Base-by-base conservation (phyloP, 805 yeast genomes). In the Cyberlindnera maclurae region DNA sequence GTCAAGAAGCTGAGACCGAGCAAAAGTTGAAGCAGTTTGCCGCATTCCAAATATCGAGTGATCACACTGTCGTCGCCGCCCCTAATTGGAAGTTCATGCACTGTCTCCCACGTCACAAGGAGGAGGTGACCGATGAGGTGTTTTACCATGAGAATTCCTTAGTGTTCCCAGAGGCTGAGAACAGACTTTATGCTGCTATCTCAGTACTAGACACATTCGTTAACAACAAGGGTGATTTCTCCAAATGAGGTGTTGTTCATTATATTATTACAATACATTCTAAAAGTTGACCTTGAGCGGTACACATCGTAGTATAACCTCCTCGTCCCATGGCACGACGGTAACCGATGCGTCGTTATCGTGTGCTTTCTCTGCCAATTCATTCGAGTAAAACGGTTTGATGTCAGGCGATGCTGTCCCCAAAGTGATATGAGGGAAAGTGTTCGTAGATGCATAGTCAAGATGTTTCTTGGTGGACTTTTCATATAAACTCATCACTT, bases 151-250 rank as follows among this genome's bases (percentile, higher is more conserved):
- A 78, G 26, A 73, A 77, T 50, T 86, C 96, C 3, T 64, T 93
- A 40, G 98, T 93, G 3, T 93, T 93, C 62, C 82, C 79, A 51
- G 97, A 93, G 67, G 98, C 96, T 34, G 98, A 93, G 66, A 93
- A 93, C 65, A 75, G 98, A 62, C 65, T 93, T 17, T 93, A 93
- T 58, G 95, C 98, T 34, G 97, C 97, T 22, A 84, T 93, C 67
- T 89, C 97, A 11, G 95, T 79, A 1, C 68, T 93, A 32, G 97
- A 93, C 51, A 88, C 82, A 0, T 87, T 90, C 59, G 95, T 93
- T 6, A 71, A 82, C 36, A 84, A 87, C 63, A 82, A 83, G 59
- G 95, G 95, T 36, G 69, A 77, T 42, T 75, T 70, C 44, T 29
- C 42, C 36, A 43, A 43, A 38, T 43, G 29, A 33, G 11, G 11